Evolutionary conservation across 805 yeast genomes (phyloP).

Genomic region (Jamesozyma jinghongensis): DNA sequence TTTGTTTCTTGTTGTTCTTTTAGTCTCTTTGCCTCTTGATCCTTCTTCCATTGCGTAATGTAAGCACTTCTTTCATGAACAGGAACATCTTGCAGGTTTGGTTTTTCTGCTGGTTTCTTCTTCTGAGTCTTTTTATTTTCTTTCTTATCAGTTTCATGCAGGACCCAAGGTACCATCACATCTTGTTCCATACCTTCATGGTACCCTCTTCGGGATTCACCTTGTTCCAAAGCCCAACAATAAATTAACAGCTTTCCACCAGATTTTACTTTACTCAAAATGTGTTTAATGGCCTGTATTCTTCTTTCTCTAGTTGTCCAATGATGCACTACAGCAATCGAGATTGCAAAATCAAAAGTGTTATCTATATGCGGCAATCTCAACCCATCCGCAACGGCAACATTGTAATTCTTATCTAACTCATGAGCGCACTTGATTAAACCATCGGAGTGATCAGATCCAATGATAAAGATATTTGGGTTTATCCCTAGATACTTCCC

Average conservation of each 20-base stretch:
- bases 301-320: constrained; percentile 81
- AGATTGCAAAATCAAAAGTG: constrained; percentile 71
- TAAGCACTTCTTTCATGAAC: constrained; percentile 22
- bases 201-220: constrained; percentile 79
- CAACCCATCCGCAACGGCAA: constrained; percentile 76
- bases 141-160: constrained; percentile 39
- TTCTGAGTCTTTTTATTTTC: constrained; percentile 19
- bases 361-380: constrained; percentile 43
- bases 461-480: constrained; percentile 57
- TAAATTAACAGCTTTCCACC: constrained; percentile 73
- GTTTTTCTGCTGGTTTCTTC: constrained; percentile 14
- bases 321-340: constrained; percentile 94
- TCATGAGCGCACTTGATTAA: constrained; percentile 54
- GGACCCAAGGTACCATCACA: constrained; percentile 92
- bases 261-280: constrained; percentile 45
- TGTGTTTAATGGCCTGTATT: constrained; percentile 60
- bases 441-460: constrained; percentile 66
- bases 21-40: constrained; percentile 18
- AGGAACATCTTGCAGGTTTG: constrained; percentile 22
- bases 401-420: constrained; percentile 36
- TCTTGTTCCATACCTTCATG: constrained; percentile 89
- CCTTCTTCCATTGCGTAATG: constrained; percentile 23
- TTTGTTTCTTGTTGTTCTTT: constrained; percentile 11
- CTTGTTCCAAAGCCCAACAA: constrained; percentile 97
- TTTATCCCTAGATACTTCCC: constrained; percentile 83